phyloP scores from a whole-genome alignment of 2,329 filamentous ascomycete species.

The Arachnopeziza araneosa region DNA sequence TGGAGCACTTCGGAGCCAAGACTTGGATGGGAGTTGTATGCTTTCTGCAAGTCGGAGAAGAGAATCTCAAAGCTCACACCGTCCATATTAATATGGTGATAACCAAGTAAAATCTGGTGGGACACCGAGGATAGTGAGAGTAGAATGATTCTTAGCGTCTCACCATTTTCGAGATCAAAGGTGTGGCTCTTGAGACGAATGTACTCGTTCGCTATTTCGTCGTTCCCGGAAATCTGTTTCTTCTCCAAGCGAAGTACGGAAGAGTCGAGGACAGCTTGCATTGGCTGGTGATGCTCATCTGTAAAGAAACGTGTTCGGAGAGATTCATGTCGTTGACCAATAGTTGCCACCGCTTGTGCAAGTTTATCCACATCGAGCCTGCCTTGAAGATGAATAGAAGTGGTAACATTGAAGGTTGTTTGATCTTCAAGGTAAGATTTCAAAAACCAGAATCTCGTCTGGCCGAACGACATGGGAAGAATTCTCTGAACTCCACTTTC shows the following conservation, averaged over 20 bases:
- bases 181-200: background rate
- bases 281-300: background rate
- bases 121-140: background rate
- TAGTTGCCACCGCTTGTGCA: constrained; percentile 29
- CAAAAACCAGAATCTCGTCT: constrained; percentile 39
- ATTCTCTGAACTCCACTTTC: background rate
- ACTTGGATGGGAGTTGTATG: constrained; percentile 31
- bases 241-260: background rate
- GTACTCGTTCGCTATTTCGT: background rate
- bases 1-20: background rate
- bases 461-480: constrained; percentile 22
- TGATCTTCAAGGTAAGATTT: constrained; percentile 31
- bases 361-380: constrained; percentile 29
- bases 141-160: constrained; percentile 26
- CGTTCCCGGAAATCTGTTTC: background rate
- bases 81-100: constrained; percentile 48
- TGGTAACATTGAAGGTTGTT: constrained; percentile 37
- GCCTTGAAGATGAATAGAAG: constrained; percentile 31
- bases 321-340: constrained; percentile 31
- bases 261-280: background rate
- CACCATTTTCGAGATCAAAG: constrained; percentile 12
- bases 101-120: constrained; percentile 39
- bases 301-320: constrained; percentile 31
- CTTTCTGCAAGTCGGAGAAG: constrained; percentile 38
- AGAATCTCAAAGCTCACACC: constrained; percentile 40